Percentiles rank a stretch among this genome's conserved stretches.
Evolutionary conservation across 768 basidiomycete species (phyloP).

Genomic region (Tubosaeta sp.): DNA sequence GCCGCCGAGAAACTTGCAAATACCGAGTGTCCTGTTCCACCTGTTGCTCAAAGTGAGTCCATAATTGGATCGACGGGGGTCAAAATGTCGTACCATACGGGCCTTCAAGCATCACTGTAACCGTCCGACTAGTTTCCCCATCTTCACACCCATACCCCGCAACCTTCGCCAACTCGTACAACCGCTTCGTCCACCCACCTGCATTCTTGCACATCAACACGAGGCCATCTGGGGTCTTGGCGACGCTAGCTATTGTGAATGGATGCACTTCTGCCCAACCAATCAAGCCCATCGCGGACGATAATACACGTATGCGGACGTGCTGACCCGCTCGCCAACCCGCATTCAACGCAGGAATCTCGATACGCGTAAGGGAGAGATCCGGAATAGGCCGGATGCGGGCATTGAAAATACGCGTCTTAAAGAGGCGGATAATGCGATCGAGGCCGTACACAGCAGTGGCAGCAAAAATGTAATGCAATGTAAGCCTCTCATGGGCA

Average conservation of each 20-base stretch:
- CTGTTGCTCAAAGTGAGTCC: constrained; percentile 18
- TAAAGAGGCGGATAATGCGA: constrained; percentile 41
- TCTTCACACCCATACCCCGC: constrained; percentile 32
- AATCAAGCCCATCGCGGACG: constrained; percentile 35
- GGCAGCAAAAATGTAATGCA: constrained; percentile 41
- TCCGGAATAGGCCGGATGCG: constrained; percentile 42
- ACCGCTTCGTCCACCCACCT: constrained; percentile 46
- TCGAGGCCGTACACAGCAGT: constrained; percentile 42
- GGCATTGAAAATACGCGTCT: constrained; percentile 43
- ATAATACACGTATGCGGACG: constrained; percentile 47
- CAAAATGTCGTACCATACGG: constrained; percentile 40
- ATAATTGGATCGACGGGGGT: background rate
- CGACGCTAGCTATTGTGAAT: constrained; percentile 47
- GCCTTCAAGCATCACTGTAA: constrained; percentile 48
- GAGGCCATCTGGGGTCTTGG: constrained; percentile 40
- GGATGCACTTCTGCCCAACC: constrained; percentile 47
- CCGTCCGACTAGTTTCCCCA: constrained; percentile 21
- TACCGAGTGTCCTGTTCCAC: constrained; percentile 43
- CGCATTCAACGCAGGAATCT: constrained; percentile 39
- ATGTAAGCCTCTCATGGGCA: constrained; percentile 20
- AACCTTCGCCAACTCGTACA: constrained; percentile 39
- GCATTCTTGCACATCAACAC: constrained; percentile 47
- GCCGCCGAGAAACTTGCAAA: constrained; percentile 49
- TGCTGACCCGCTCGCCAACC: constrained; percentile 64
- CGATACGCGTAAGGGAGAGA: constrained; percentile 44